Base-by-base conservation (phyloP, 169 alveolate species). In the Perkinsus olseni region DNA sequence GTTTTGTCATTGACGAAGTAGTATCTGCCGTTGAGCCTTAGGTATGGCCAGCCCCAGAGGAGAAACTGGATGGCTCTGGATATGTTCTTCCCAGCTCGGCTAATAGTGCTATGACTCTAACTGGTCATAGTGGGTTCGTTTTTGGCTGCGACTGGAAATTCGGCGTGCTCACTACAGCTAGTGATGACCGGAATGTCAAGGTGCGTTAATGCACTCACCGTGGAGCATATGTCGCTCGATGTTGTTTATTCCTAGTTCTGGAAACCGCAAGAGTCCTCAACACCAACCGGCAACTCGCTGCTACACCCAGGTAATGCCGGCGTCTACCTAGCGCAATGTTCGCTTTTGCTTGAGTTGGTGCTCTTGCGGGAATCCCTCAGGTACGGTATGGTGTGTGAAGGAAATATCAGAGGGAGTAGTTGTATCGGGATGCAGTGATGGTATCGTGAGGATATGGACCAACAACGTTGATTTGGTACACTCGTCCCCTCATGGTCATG, bases 121-220 rank as follows among this genome's bases (percentile, higher is more conserved):
- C 92, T 36, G 99, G 98, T 0, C 99, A 97, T 94, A 95, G 93
- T 36, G 97, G 98, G 3, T 97, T 96, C 93, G 97, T 97, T 31
- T 97, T 97, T 94, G 92, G 97, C 31, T 93, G 96, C 51, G 93
- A 94, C 62, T 92, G 94, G 28, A 93, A 94, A 38, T 91, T 92
- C 31, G 91, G 94, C 28, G 94, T 95, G 0, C 96, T 95, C n/a
- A 92, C 97, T 31, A 95, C 98, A n/a, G 97, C 97, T 82, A 95
- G 98, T 39, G 99, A 97, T 93, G 99, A 97, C 93, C 74, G 95
- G 38, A 94, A 96, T 51, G 97, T 97, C 0, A 97, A 96, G 92
- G 95, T 97, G 28, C 97, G 50, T 40, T 40, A 11, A 40, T 40
- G 11, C 50, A 40, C 50, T 11, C 50, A 40, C 98, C 98, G 95